These are phyloP conservation scores for Phytophthora colocasiae DNA, from an alignment of 352 stramenopile species.

Conservation along the genomic window DNA sequence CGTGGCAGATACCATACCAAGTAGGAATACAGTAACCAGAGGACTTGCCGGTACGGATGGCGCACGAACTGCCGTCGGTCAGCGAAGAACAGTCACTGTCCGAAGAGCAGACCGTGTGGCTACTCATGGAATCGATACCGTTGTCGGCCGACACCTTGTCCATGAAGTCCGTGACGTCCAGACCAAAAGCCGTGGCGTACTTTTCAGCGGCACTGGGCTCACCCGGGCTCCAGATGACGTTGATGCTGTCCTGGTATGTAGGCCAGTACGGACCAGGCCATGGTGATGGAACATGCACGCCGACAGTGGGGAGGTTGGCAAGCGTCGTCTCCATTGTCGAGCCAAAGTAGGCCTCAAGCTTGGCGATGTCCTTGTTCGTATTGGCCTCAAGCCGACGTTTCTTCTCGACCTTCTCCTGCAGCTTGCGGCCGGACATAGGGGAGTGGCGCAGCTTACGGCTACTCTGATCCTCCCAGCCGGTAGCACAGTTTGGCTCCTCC, in stretches of 20 bases:
- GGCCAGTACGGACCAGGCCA: slow-evolving; percentile 72
- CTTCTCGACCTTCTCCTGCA: slow-evolving; percentile 15
- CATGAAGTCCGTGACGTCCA: slow-evolving; percentile 48
- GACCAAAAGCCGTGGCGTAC: slow-evolving; percentile 54
- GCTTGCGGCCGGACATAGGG: slow-evolving; percentile 21
- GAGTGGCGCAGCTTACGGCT: slow-evolving; percentile 30
- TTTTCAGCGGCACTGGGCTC: slow-evolving; percentile 44
- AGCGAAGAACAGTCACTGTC: slow-evolving; percentile 39
- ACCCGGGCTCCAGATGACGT: slow-evolving; percentile 33
- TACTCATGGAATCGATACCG: slow-evolving; percentile 45
- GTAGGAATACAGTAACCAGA: slow-evolving; percentile 49
- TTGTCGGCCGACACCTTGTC: slow-evolving; percentile 43
- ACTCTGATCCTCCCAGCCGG: slow-evolving; percentile 32
- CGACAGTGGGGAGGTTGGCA: slow-evolving; percentile 26
- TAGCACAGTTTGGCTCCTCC: slow-evolving; percentile 26
- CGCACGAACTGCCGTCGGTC: slow-evolving; percentile 41
- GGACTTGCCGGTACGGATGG: slow-evolving; percentile 34
- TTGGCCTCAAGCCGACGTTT: slow-evolving; percentile 27
- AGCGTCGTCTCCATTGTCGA: slow-evolving; percentile 33
- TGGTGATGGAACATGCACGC: slow-evolving; percentile 27
- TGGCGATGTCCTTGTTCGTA: slow-evolving; percentile 32
- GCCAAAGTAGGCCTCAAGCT: slow-evolving; percentile 37
- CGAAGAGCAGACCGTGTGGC: slow-evolving; percentile 29
- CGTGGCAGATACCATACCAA: slow-evolving; percentile 56
- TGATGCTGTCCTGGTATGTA: slow-evolving; percentile 73